phyloP scores from a whole-genome alignment of 805 yeast genomes.

The Wickerhamomyces subpelliculosus region DNA sequence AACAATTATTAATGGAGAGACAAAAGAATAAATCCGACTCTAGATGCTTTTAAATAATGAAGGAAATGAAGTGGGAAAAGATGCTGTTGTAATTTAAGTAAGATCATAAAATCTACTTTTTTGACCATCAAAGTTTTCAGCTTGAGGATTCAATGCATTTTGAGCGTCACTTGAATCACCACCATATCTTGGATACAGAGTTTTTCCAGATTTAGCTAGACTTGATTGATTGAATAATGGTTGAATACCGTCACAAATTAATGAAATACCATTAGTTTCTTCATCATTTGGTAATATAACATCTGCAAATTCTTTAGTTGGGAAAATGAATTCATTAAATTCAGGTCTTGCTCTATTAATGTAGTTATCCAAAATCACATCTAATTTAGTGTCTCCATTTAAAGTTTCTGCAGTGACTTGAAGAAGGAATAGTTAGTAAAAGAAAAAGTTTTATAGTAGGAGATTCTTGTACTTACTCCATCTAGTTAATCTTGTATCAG shows the following conservation, averaged over 20 bases:
- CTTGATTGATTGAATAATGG: slow-evolving; percentile 24
- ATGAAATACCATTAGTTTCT: slow-evolving; percentile 46
- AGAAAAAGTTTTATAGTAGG: no score
- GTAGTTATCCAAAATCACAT: slow-evolving; percentile 35
- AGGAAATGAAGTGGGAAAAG: no score
- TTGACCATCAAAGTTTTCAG: slow-evolving; percentile 35
- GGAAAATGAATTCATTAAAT: slow-evolving; percentile 55
- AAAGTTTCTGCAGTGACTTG: slow-evolving; percentile 27
- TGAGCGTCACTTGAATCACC: slow-evolving; percentile 16
- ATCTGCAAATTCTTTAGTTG: slow-evolving; percentile 71
- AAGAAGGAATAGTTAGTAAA: neutral
- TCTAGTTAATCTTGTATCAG: slow-evolving; percentile 77
- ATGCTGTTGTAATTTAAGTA: slow-evolving; percentile 12
- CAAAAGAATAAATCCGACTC: slow-evolving; percentile 23
- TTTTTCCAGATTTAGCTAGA: slow-evolving; percentile 1
- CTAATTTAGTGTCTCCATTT: slow-evolving; percentile 17
- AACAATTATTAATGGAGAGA: slow-evolving; percentile 27
- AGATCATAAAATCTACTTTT: slow-evolving; percentile 36
- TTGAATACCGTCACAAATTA: slow-evolving; percentile 60
- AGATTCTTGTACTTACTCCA: slow-evolving; percentile 35
- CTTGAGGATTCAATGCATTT: slow-evolving; percentile 25
- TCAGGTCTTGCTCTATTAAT: slow-evolving; percentile 55
- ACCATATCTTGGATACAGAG: slow-evolving; percentile 10
- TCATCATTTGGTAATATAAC: slow-evolving; percentile 68
- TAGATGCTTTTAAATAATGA: no score